Percentiles rank a stretch among this genome's conserved stretches.
phyloP scores from a whole-genome alignment of 2,329 filamentous ascomycete genomes.

The Trichoderma lentiforme region DNA sequence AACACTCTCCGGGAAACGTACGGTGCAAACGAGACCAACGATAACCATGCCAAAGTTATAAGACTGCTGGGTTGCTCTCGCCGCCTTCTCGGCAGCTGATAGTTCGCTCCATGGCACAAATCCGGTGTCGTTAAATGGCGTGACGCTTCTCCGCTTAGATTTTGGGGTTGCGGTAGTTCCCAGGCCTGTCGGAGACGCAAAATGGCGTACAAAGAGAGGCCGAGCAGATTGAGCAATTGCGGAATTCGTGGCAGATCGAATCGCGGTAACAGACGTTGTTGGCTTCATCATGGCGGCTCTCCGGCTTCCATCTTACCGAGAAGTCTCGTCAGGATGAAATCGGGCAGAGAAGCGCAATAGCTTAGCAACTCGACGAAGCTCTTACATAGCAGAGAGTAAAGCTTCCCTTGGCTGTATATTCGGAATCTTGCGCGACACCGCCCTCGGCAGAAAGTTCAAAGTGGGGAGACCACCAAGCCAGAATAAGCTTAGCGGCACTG shows the following conservation, averaged over 20 bases:
- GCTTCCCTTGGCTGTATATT: neutral
- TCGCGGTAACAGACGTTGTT: conserved; percentile 35
- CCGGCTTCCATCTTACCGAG: conserved; percentile 35
- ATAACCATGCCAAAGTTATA: conserved; percentile 81
- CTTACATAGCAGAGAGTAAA: neutral
- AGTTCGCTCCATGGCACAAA: conserved; percentile 77
- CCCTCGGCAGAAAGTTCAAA: conserved; percentile 36
- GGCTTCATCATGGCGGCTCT: conserved; percentile 46
- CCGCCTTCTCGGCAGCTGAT: conserved; percentile 72
- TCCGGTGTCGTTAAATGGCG: conserved; percentile 82
- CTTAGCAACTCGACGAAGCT: neutral
- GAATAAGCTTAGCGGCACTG: conserved; percentile 36
- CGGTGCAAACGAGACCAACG: conserved; percentile 72
- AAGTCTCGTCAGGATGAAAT: conserved; percentile 1
- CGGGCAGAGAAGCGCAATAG: neutral
- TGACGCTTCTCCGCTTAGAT: conserved; percentile 66
- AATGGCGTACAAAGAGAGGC: conserved; percentile 45
- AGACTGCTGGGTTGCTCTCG: conserved; percentile 82
- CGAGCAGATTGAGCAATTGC: conserved; percentile 31
- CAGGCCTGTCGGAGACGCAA: conserved; percentile 56
- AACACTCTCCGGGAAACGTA: conserved; percentile 34
- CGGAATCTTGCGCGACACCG: conserved; percentile 29
- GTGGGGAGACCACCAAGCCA: conserved; percentile 27
- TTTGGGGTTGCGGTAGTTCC: conserved; percentile 32
- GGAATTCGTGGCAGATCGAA: conserved; percentile 33